Base-by-base conservation (phyloP, 345 rosid species). In the Euphorbia lathyris region DNA sequence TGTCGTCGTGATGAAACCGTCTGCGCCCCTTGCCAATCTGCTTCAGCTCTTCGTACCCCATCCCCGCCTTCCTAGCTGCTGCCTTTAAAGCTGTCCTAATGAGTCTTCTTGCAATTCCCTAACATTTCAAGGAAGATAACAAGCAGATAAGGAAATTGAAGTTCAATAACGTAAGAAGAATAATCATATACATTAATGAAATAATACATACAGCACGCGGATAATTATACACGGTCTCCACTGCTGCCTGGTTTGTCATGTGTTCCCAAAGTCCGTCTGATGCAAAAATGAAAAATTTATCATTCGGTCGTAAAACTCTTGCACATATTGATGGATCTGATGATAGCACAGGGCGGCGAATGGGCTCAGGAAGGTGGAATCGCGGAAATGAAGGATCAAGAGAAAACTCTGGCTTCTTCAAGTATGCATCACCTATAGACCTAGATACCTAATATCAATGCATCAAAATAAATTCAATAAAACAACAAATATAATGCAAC, bases 211-310 rank as follows among this genome's bases (percentile, higher is more conserved):
- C 99, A 25, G 85, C 65, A 76, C 90, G 89, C 12, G 93, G 97
- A 61, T 75, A 78, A 12, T 78, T 87, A 72, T 80, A 66, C 17
- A 92, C 97, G 14, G 88, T 88, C 72, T 95, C 93, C 23, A 75
- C 96, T 22, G 97, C 97, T 81, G 88, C 86, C 83, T 95, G 90
- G 81, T 95, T 95, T 14, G 85, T 74, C 75, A 95, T 67, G 52
- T 86, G 88, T 55, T 90, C 99, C 97, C 97, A 95, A 7, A 95
- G 89, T 20, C 99, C 99, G 79, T 95, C 97, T 13, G 99, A 95
- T 36, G 99, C 99, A 63, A 95, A 92, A 72, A 95, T 90, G 64
- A 92, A 77, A 78, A 95, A 92, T 66, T 82, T 90, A 55, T 95
- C 97, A n/a, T 63, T 84, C 42, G 92, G 83, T 72, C 69, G 86